Evolutionary conservation across 345 rosid genomes (phyloP).

Genomic region (Linum usitatissimum): DNA sequence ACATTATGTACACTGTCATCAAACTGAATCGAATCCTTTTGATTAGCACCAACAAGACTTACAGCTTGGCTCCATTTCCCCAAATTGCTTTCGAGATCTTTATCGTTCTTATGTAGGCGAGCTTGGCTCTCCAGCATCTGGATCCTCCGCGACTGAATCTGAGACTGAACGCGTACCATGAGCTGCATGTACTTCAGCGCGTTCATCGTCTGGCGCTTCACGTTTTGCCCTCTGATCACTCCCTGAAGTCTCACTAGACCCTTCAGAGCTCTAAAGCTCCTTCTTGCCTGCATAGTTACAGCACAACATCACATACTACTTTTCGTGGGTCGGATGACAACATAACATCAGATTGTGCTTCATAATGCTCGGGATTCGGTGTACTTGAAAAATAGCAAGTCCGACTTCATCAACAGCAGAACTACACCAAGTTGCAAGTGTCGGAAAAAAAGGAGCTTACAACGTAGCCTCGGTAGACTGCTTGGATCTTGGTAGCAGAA

Average conservation of each 20-base stretch:
- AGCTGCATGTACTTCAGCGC: constrained; percentile 96
- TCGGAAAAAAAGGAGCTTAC: constrained; percentile 27
- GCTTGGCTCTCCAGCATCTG: constrained; percentile 82
- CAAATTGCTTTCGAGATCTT: constrained; percentile 43
- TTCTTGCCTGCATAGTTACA: constrained; percentile 51
- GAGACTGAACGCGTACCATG: constrained; percentile 82
- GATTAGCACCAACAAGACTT: constrained; percentile 17
- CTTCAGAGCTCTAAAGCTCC: constrained; percentile 81
- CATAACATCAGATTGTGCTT: neutral
- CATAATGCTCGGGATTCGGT: neutral
- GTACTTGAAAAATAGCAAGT: neutral
- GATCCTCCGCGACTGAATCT: constrained; percentile 89
- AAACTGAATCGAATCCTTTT: neutral
- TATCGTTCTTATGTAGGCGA: constrained; percentile 37
- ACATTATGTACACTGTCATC: neutral
- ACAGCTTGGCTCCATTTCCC: constrained; percentile 55
- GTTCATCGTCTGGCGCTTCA: constrained; percentile 73
- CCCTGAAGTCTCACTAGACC: constrained; percentile 98
- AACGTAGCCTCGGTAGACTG: constrained; percentile 76
- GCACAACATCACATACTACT: neutral
- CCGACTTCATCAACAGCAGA: neutral
- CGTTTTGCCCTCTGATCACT: constrained; percentile 80
- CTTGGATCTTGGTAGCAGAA: constrained; percentile 76
- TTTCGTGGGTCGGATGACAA: too few species aligned
- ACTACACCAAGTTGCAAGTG: too few species aligned